Percentiles rank a stretch among this genome's conserved stretches.
Evolutionary conservation across 371 early-diverging fungal species (phyloP).

Genomic region (Rhizopus delemar): DNA sequence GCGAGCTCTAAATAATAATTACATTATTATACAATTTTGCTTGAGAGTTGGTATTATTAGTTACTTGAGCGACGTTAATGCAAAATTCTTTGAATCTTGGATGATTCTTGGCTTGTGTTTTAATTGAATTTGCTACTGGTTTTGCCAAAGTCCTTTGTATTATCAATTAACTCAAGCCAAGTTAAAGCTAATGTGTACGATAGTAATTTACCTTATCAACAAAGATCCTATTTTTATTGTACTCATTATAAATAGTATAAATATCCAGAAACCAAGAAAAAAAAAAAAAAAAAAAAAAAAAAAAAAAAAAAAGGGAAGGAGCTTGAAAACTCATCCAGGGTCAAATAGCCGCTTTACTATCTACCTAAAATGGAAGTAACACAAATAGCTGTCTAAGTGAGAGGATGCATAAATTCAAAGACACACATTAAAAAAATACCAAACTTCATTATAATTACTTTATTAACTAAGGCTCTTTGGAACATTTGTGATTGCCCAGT

Average conservation of each 20-base stretch:
- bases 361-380: no score
- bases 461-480: no score
- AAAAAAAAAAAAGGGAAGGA: neutral
- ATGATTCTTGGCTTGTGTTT: constrained; percentile 72
- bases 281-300: neutral
- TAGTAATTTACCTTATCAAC: constrained; percentile 46
- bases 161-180: neutral
- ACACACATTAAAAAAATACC: no score
- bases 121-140: constrained; percentile 80
- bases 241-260: constrained; percentile 40
- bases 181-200: neutral
- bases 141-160: constrained; percentile 73
- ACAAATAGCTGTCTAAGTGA: no score
- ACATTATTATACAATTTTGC: neutral
- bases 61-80: constrained; percentile 80
- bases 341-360: neutral
- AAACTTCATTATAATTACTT: no score
- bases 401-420: no score
- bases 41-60: neutral
- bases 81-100: constrained; percentile 74
- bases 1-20: constrained; percentile 45
- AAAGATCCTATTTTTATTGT: constrained; percentile 66
- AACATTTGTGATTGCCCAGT: no score
- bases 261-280: constrained; percentile 3
- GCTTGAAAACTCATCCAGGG: neutral